Evolutionary conservation across 371 early-diverging fungal genomes (phyloP), one percentile per base, ranked within the genome.

Genomic region (Apophysomyces ossiformis): DNA sequence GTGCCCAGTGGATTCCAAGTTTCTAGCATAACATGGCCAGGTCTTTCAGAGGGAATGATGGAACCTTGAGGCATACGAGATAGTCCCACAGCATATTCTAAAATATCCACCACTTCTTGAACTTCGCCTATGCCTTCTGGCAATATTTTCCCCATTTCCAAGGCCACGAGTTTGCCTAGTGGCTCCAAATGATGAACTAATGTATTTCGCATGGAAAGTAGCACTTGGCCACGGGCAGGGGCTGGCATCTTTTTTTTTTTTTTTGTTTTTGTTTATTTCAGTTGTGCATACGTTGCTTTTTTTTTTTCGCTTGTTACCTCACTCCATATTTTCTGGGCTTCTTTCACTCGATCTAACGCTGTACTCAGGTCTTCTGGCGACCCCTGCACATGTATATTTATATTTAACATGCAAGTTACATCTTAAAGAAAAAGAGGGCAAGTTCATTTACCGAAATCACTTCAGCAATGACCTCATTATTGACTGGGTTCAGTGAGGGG

Each of bases 101-200:
- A 86, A 59, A 98, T 90, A 76, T 98, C 98, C 68, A 98, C 89
- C 76, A 95, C 96, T 77, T 98, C 98, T 74, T 97, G 97, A 18
- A 98, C 95, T 76, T 98, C 98, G 36, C 98, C 98, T 43, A 95
- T 79, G 37, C 97, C 98, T 78, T 98, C 98, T n/a, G 95, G 89
- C 54, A 90, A 69, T 69, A 97, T 96, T 82, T 98, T 98, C 68
- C 98, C 98, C 92, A 98, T 96, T 80, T 97, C 98, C 54, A 96
- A 75, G 12, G 96, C 82, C 9, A 97, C 95, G 13, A 98, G 82
- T 37, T 85, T 85, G 7, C 96, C 98, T 45, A 98, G 83, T 15
- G 90, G 92, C 44, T 91, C 85, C 58, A 90, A 78, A 64, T 95
- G 88, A 15, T 76, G 84, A 54, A 85, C 79, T 36, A 98, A 83